These are phyloP conservation scores for Ehretia macrophylla DNA, from an alignment of 257 asterid genomes.

Conservation along the genomic window DNA sequence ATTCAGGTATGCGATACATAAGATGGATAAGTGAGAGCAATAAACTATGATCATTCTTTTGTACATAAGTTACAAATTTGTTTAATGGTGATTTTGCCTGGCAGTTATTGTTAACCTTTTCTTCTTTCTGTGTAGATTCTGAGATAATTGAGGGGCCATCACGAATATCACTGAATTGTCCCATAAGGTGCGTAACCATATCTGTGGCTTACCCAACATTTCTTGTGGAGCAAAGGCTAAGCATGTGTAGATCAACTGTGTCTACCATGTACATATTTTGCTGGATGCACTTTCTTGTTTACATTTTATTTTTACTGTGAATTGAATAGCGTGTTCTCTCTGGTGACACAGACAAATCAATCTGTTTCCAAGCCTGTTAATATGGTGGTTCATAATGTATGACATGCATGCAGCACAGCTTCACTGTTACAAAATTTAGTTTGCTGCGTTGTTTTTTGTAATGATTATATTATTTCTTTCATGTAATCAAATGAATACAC, in stretches of 20 bases:
- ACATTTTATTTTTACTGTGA: too few relatives aligned
- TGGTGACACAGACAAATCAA: too few relatives aligned
- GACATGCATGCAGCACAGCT: too few relatives aligned
- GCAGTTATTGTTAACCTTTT: slow-evolving; percentile 13
- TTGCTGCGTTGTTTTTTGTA: too few relatives aligned
- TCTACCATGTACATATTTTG: not conserved
- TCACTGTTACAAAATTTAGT: too few relatives aligned
- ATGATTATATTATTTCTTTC: too few relatives aligned
- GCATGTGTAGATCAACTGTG: not conserved
- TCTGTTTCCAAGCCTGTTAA: too few relatives aligned
- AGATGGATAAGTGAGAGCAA: not conserved
- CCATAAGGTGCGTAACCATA: slow-evolving; percentile 63
- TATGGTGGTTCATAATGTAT: too few relatives aligned
- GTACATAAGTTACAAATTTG: not conserved
- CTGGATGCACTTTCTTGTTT: not conserved
- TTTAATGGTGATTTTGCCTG: not conserved
- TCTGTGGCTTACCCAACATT: slow-evolving; percentile 9
- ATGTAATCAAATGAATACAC: too few relatives aligned
- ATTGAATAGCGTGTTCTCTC: too few relatives aligned
- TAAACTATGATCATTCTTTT: not conserved
- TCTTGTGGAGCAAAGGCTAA: not conserved
- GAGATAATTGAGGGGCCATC: slow-evolving; percentile 87
- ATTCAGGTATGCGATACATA: slow-evolving; percentile 54
- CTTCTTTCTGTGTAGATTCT: slow-evolving; percentile 46
- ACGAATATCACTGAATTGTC: slow-evolving; percentile 85